Percentiles rank a stretch among this genome's conserved stretches.
Evolutionary conservation across 2,329 filamentous ascomycete genomes (phyloP).

Genomic region (Zasmidium angulare): DNA sequence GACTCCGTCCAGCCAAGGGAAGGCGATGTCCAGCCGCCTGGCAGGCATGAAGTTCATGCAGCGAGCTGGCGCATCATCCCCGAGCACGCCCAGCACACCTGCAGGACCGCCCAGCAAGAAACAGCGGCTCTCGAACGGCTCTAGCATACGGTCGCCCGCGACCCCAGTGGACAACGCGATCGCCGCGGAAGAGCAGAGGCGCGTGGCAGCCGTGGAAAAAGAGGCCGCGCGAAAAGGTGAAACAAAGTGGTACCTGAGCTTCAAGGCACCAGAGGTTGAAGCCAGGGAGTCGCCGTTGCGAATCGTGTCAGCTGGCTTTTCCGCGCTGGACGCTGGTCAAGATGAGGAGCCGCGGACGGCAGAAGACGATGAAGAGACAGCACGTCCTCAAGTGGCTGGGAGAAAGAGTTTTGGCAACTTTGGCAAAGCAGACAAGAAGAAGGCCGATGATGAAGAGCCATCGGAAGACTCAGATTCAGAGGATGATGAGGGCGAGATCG

Average conservation of each 20-base stretch:
- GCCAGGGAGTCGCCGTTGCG: slow-evolving; percentile 43
- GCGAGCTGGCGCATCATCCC: slow-evolving; percentile 58
- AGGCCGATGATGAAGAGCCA: slow-evolving; percentile 22
- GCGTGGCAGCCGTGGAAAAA: slow-evolving; percentile 50
- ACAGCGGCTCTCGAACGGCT: slow-evolving; percentile 54
- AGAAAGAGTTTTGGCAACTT: slow-evolving; percentile 54
- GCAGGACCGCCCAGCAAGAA: slow-evolving; percentile 62
- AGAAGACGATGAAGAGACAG: slow-evolving; percentile 35
- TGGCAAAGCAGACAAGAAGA: slow-evolving; percentile 36
- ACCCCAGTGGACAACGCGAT: slow-evolving; percentile 44
- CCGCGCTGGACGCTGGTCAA: slow-evolving; percentile 44
- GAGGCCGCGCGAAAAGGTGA: slow-evolving; percentile 65
- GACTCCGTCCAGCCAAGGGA: slow-evolving; percentile 46
- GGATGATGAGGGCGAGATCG: slow-evolving; percentile 35
- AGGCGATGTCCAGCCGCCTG: slow-evolving; percentile 81
- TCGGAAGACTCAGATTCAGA: slow-evolving; percentile 38
- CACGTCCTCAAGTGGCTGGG: slow-evolving; percentile 36
- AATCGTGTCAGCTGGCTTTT: slow-evolving; percentile 63
- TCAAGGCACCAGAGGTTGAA: slow-evolving; percentile 43
- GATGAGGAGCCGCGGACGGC: slow-evolving; percentile 30
- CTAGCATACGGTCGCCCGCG: slow-evolving; percentile 41
- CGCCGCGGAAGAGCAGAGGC: slow-evolving; percentile 17
- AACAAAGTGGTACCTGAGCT: slow-evolving; percentile 72
- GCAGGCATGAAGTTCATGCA: slow-evolving; percentile 89
- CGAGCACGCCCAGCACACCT: slow-evolving; percentile 45